Evolutionary conservation across 208 protist species (phyloP), one percentile per base, ranked within the genome.

Genomic region (Strigomonas culicis): DNA sequence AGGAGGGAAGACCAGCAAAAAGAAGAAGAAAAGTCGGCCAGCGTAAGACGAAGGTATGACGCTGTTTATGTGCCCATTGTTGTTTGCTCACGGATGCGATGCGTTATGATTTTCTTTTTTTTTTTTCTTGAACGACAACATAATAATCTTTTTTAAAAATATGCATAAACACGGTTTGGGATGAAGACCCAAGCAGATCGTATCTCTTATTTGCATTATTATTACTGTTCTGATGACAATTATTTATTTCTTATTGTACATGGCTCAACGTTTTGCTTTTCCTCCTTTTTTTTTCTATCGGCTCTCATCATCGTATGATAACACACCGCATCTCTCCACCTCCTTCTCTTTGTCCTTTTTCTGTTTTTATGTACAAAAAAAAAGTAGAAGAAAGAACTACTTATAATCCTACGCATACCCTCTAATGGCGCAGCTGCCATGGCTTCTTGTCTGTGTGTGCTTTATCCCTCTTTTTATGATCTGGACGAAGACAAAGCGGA

Each of bases 391-490:
- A 21, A 21, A 47, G 41, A 47, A 21, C 41, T 47, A 47, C 19
- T 21, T 19, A 55, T 27, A 7, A n/a, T 7, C 22, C 19, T 24
- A 31, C 10, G 21, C 7, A 19, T 1, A 7, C 2, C 10, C 39
- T 0, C 82, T 82, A 70, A 72, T 59, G 11, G 68, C 79, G 28
- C 72, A 88, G 47, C 75, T 86, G n/a, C 82, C 86, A 25, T 92
- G 86, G 83, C 67, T 88, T 63, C 72, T 92, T 13, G 64, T 90
- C 31, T 74, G 69, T 27, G 72, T 83, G 13, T 63, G 57, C 50
- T 72, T 67, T 32, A 79, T 90, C 11, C 87, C 87, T 10, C 57
- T 86, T 62, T 82, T 90, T 52, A 90, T 93, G 83, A 73, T 82
- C 0, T 85, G 77, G 68, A 88, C 79, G 4, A 93, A 93, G 60